phyloP scores from a whole-genome alignment of 2,329 filamentous ascomycete genomes.

The Ophiostoma quercus region DNA sequence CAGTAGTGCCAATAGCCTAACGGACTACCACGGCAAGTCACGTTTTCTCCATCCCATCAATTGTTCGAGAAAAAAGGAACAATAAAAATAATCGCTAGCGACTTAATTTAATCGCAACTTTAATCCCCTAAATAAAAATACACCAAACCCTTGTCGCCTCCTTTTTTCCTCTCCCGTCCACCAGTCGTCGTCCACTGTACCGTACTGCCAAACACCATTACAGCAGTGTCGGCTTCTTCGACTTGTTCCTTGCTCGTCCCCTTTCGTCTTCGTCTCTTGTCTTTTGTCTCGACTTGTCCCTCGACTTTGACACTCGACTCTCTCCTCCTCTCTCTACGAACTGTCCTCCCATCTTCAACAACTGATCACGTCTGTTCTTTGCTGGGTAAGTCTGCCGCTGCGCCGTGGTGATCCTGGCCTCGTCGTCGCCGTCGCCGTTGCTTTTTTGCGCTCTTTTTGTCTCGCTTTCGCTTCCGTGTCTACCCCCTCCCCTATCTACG shows the following conservation, averaged over 20 bases:
- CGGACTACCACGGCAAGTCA: conserved; percentile 12
- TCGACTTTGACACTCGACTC: not conserved
- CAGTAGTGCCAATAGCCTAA: conserved; percentile 5
- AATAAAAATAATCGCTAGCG: conserved; percentile 10
- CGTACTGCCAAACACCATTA: not conserved
- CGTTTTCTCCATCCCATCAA: conserved; percentile 11
- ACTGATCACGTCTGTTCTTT: conserved; percentile 22
- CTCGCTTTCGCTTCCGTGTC: not conserved
- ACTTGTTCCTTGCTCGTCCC: conserved; percentile 11
- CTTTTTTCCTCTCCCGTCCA: conserved; percentile 12
- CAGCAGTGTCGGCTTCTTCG: conserved; percentile 16
- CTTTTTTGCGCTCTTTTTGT: not conserved
- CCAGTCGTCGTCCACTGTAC: conserved; percentile 11
- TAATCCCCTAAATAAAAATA: conserved; percentile 14
- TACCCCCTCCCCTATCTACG: conserved; percentile 10
- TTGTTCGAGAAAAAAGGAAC: conserved; percentile 14
- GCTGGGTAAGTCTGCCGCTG: conserved; percentile 19
- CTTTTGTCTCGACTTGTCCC: conserved; percentile 12
- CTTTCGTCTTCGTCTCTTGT: conserved; percentile 2
- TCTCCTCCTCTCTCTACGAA: conserved; percentile 8
- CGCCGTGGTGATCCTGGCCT: not conserved
- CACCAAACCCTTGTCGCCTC: conserved; percentile 17
- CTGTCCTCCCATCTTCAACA: not conserved
- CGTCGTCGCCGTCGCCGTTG: not conserved
- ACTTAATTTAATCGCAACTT: not conserved